Evolutionary conservation across 2,329 filamentous ascomycete genomes (phyloP).

Genomic region (Aspergillus quadrilineatus): DNA sequence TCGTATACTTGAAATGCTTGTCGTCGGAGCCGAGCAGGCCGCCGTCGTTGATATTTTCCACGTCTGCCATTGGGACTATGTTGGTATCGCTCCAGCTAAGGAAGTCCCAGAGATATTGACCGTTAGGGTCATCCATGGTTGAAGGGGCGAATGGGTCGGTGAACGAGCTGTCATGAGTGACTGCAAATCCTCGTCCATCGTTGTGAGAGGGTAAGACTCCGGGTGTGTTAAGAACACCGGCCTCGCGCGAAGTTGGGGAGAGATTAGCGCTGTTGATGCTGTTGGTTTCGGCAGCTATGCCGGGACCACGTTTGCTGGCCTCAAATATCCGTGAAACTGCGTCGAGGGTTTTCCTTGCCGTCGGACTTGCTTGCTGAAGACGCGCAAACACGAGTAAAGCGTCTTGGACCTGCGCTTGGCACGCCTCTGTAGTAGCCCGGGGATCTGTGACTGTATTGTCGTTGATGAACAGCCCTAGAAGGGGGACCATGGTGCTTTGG

Average conservation of each 20-base stretch:
- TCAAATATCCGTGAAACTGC: slow-evolving; percentile 65
- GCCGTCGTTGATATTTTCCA: slow-evolving; percentile 24
- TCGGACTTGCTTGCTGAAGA: slow-evolving; percentile 65
- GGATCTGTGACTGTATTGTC: slow-evolving; percentile 55
- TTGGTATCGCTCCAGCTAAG: slow-evolving; percentile 40
- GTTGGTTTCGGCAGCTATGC: slow-evolving; percentile 16
- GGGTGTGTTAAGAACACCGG: slow-evolving; percentile 9
- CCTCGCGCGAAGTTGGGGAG: slow-evolving; percentile 11
- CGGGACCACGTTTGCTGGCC: slow-evolving; percentile 43
- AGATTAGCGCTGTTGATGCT: slow-evolving; percentile 16
- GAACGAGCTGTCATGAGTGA: slow-evolving; percentile 24
- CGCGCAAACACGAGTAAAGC: slow-evolving; percentile 41
- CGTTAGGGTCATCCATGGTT: slow-evolving; percentile 29
- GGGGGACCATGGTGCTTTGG: slow-evolving; percentile 75
- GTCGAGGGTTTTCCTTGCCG: slow-evolving; percentile 62
- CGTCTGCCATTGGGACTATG: slow-evolving; percentile 30
- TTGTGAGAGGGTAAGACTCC: slow-evolving; percentile 16
- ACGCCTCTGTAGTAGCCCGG: slow-evolving; percentile 53
- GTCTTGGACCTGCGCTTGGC: slow-evolving; percentile 58
- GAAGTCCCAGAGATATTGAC: slow-evolving; percentile 39
- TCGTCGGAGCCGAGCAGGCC: slow-evolving; percentile 30
- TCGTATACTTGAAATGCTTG: slow-evolving; percentile 26
- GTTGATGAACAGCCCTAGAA: slow-evolving; percentile 65
- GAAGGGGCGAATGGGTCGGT: slow-evolving; percentile 26
- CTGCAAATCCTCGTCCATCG: slow-evolving; percentile 21